Evolutionary conservation across 371 early-diverging fungal species (phyloP), one percentile per base, ranked within the genome.

Genomic region (Circinella umbellata): DNA sequence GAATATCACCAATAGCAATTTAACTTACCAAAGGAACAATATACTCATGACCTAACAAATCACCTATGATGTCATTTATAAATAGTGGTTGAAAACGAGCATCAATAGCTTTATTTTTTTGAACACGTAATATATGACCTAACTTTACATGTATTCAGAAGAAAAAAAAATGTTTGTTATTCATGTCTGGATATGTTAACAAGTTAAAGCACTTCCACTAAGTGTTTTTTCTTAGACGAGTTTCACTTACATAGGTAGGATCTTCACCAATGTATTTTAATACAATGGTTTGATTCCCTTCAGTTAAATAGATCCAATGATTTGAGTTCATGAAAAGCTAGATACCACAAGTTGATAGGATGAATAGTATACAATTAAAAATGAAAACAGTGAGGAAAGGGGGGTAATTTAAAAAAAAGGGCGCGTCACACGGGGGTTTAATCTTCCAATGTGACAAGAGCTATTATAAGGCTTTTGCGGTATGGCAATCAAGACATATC

Each of bases 401-500:
- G 6, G 15, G 20, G 15, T 18, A 1, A 53, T 53, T 53, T 53
- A 57, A 57, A 63, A 83, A 83, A 83, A 83, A 83, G 83, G 83
- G 83, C 83, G 81, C 73, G 78, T 79, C 79, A 79, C 77, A 42
- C 42, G 42, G 66, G 70, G 54, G 42, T 60, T 20, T 13, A 35
- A n/a, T 20, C 15, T 18, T 14, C 54, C 61, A 48, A 78, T 79
- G 76, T 80, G 80, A 72, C 81, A 74, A 69, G 80, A 80, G 81
- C 75, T 60, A 67, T 67, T 71, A 60, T 72, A 42, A 42, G 66
- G 71, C 74, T 80, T 77, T 74, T 80, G 84, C 80, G 84, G 84
- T 81, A 81, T 81, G 84, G 81, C 76, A 72, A 84, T 84, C 84
- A 84, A 84, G 84, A 84, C 84, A 84, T 84, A 81, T 84, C 84